Evolutionary conservation across 2,329 filamentous ascomycete species (phyloP).

Genomic region (Paecilomyces niveus): DNA sequence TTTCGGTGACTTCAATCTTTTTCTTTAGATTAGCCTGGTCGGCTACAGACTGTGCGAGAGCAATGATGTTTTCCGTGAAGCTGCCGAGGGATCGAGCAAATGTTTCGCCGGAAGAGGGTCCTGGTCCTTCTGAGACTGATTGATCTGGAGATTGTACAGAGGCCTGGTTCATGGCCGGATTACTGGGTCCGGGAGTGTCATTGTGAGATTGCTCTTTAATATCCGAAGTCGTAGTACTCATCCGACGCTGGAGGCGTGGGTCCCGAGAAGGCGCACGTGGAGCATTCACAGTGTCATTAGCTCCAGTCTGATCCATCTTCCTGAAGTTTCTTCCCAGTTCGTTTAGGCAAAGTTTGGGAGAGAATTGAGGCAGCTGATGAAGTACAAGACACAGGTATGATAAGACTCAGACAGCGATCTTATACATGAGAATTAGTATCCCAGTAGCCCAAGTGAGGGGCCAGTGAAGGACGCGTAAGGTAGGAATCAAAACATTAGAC

Average conservation of each 20-base stretch:
- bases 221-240: background rate
- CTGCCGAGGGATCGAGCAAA: conserved; percentile 22
- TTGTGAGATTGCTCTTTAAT: background rate
- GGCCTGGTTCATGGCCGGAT: background rate
- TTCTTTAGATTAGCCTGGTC: conserved; percentile 19
- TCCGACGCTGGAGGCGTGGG: conserved; percentile 12
- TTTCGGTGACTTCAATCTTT: conserved; percentile 26
- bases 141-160: background rate
- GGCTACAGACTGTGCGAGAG: conserved; percentile 16
- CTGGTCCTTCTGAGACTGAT: background rate
- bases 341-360: background rate
- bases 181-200: background rate
- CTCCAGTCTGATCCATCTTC: background rate
- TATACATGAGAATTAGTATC: background rate
- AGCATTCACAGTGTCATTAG: background rate
- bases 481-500: background rate
- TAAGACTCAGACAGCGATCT: background rate
- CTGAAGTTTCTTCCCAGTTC: background rate
- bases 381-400: background rate
- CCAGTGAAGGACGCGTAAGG: background rate
- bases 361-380: background rate
- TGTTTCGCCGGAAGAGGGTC: conserved; percentile 30
- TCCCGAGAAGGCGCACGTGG: conserved; percentile 10
- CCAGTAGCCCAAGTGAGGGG: background rate
- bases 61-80: conserved; percentile 15